phyloP scores from a whole-genome alignment of 1,139 yeast genomes.

The Geotrichum fermentans region DNA sequence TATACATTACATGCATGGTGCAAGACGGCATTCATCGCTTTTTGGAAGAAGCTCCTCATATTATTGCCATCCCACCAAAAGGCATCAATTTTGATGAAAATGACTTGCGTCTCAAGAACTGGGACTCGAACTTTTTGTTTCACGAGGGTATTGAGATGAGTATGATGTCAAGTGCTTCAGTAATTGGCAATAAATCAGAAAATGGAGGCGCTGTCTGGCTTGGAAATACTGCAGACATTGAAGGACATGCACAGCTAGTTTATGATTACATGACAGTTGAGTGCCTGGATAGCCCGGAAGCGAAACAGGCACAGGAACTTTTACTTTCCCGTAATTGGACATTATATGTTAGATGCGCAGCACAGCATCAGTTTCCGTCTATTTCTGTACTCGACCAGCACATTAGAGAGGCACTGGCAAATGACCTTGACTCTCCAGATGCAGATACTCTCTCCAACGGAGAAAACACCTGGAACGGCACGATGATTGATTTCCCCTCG shows the following conservation, averaged over 20 bases:
- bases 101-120: conserved; percentile 42
- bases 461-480: conserved; percentile 10
- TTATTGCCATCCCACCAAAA: conserved; percentile 31
- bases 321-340: conserved; percentile 33
- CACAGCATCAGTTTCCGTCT: conserved; percentile 56
- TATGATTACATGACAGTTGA: conserved; percentile 13
- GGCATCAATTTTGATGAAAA: conserved; percentile 26
- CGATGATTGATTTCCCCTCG: conserved; percentile 63
- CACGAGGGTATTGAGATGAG: conserved; percentile 79
- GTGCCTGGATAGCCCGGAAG: conserved; percentile 1
- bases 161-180: conserved; percentile 77
- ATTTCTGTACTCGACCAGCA: conserved; percentile 28
- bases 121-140: conserved; percentile 69
- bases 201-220: conserved; percentile 54
- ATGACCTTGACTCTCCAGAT: conserved; percentile 8
- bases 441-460: neutral
- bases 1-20: conserved; percentile 27
- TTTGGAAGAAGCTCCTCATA: conserved; percentile 29
- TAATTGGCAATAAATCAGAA: conserved; percentile 37
- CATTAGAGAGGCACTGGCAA: conserved; percentile 27
- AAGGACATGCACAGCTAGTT: conserved; percentile 28
- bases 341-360: conserved; percentile 40
- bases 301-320: conserved; percentile 2
- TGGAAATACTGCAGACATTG: conserved; percentile 65
- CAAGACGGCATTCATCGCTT: conserved; percentile 28